Conservation (phyloP, 805 yeast genomes). For the Wickerhamomyces silvicola region DNA sequence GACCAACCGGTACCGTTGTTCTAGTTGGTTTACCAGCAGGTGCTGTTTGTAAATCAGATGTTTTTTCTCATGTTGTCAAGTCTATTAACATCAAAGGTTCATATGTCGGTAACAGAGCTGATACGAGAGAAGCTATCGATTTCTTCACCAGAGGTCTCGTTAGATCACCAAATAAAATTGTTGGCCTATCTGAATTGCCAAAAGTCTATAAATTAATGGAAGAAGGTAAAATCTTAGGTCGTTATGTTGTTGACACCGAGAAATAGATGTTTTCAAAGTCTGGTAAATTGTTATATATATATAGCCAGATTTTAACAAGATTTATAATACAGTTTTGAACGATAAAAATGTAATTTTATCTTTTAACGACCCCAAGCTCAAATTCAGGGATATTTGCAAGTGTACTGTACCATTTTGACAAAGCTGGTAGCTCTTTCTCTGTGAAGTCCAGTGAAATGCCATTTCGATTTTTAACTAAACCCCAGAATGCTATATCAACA, state of each 20-base stretch:
- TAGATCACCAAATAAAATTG: slow-evolving; percentile 67
- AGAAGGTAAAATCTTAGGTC: slow-evolving; percentile 79
- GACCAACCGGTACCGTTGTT: slow-evolving; percentile 65
- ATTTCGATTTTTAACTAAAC: neutral
- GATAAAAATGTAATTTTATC: neutral
- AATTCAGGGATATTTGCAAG: neutral
- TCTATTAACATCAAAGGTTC: slow-evolving; percentile 72
- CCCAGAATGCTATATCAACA: neutral
- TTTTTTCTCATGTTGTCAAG: slow-evolving; percentile 68
- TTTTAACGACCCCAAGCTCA: neutral
- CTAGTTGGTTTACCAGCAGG: slow-evolving; percentile 76
- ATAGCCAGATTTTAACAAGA: neutral
- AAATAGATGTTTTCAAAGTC: slow-evolving; percentile 33
- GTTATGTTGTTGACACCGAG: slow-evolving; percentile 79
- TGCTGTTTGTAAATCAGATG: slow-evolving; percentile 63
- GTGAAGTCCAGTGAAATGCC: too few species aligned
- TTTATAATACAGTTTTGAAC: neutral
- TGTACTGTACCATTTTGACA: neutral
- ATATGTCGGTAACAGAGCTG: slow-evolving; percentile 86
- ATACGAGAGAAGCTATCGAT: slow-evolving; percentile 74
- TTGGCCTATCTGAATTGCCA: slow-evolving; percentile 67
- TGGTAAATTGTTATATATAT: too few species aligned
- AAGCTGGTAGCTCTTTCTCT: neutral
- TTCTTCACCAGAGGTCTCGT: slow-evolving; percentile 69
- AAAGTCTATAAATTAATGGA: slow-evolving; percentile 70